These are phyloP conservation scores for Leishmania mexicana DNA, from an alignment of 208 protist species.

Conservation along the genomic window DNA sequence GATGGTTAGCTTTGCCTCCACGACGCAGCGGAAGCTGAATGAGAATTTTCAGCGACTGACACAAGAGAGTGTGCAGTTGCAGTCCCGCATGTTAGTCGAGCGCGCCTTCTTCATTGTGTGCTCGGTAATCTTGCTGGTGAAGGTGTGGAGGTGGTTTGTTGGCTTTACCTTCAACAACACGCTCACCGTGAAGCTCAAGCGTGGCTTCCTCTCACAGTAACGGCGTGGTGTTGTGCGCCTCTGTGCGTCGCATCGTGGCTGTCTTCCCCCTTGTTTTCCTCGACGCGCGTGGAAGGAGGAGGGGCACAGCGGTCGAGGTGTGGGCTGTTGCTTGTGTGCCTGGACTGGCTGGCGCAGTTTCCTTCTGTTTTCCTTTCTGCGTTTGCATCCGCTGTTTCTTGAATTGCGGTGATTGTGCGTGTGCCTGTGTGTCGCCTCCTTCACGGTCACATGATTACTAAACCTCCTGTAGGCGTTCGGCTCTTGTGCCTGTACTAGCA, in stretches of 20 bases:
- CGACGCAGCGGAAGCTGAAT: constrained; percentile 83
- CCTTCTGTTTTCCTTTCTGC: neutral
- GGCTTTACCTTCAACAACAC: constrained; percentile 70
- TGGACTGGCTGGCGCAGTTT: neutral
- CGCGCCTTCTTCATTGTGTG: constrained; percentile 54
- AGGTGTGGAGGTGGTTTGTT: constrained; percentile 81
- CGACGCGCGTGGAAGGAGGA: neutral
- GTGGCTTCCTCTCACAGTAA: constrained; percentile 56
- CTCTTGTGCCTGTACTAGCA: neutral
- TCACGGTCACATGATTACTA: neutral
- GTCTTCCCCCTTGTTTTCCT: neutral
- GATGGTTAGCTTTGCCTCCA: constrained; percentile 88
- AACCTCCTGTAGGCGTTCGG: neutral
- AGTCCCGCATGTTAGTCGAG: constrained; percentile 81
- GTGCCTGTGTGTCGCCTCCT: neutral
- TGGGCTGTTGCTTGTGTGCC: neutral
- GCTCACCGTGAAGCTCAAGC: constrained; percentile 67
- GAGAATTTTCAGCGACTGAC: constrained; percentile 89
- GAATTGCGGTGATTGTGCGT: neutral
- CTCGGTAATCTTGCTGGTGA: constrained; percentile 71
- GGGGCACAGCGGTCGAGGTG: neutral
- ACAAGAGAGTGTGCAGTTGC: constrained; percentile 79
- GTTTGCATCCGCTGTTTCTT: neutral
- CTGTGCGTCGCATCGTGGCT: neutral
- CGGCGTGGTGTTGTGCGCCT: neutral